These are phyloP conservation scores for Aphanomyces astaci DNA, from an alignment of 352 stramenopile species.

Conservation along the genomic window DNA sequence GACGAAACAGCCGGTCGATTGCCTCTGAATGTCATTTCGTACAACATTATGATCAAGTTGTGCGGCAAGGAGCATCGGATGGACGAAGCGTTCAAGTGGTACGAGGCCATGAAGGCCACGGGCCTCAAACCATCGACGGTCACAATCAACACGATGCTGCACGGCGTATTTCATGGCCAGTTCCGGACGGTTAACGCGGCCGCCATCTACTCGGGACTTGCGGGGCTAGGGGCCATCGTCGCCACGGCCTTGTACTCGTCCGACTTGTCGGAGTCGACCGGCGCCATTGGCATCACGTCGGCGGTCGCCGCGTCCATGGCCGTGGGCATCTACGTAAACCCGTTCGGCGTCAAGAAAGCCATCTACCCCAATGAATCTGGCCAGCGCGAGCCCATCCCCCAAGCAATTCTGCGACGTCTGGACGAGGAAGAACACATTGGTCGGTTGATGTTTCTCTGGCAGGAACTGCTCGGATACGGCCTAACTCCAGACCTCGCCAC, in stretches of 20 bases:
- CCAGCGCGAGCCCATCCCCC: conserved; percentile 62
- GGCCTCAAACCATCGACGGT: conserved; percentile 60
- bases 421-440: conserved; percentile 80
- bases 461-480: conserved; percentile 69
- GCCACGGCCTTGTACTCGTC: conserved; percentile 55
- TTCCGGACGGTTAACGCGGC: conserved; percentile 52
- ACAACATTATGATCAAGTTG: conserved; percentile 73
- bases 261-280: conserved; percentile 63
- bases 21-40: conserved; percentile 53
- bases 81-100: conserved; percentile 63
- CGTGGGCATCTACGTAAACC: conserved; percentile 77
- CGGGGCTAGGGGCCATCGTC: conserved; percentile 47
- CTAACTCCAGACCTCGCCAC: conserved; percentile 58
- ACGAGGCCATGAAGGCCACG: conserved; percentile 77
- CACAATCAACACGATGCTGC: conserved; percentile 85
- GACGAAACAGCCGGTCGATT: conserved; percentile 15
- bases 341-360: conserved; percentile 63
- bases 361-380: conserved; percentile 56
- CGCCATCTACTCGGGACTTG: conserved; percentile 58
- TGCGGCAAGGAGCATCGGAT: conserved; percentile 67
- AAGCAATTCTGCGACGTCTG: conserved; percentile 74
- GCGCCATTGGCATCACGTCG: conserved; percentile 64
- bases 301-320: conserved; percentile 74
- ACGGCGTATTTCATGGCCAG: conserved; percentile 76
- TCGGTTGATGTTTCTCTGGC: conserved; percentile 78